Conservation (phyloP, 257 asterid genomes). For the Ocimum tenuiflorum region DNA sequence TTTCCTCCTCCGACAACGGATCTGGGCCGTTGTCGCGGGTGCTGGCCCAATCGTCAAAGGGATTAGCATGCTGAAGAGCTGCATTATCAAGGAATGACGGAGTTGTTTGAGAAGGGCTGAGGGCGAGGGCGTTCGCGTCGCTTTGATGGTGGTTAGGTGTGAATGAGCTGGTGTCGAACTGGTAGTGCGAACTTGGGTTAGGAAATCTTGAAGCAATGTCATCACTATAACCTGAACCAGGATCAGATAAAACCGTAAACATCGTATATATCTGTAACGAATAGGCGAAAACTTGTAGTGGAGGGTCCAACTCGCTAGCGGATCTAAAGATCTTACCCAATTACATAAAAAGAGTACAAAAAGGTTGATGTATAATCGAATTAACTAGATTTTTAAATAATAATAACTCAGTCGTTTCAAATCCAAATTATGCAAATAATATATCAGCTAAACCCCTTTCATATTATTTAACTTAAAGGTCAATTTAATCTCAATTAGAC, state of each 20-base stretch:
- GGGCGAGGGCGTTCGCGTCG: conserved; percentile 46
- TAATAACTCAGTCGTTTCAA: too few relatives aligned
- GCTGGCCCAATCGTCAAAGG: conserved; percentile 72
- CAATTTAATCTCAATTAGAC: too few relatives aligned
- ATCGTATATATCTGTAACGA: too few relatives aligned
- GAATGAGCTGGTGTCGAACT: conserved; percentile 36
- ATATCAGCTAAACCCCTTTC: too few relatives aligned
- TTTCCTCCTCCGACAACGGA: conserved; percentile 80
- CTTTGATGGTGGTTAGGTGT: conserved; percentile 41
- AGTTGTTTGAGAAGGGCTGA: conserved; percentile 65
- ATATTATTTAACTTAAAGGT: too few relatives aligned
- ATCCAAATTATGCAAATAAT: too few relatives aligned
- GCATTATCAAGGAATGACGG: conserved; percentile 39
- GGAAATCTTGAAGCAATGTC: conserved; percentile 36
- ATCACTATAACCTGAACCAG: conserved; percentile 53
- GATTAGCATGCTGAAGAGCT: conserved; percentile 44
- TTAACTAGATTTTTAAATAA: too few relatives aligned
- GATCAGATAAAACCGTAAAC: not conserved
- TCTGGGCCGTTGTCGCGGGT: conserved; percentile 58
- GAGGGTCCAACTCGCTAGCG: too few relatives aligned
- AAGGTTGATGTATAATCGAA: too few relatives aligned
- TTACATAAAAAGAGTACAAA: too few relatives aligned
- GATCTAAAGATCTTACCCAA: too few relatives aligned
- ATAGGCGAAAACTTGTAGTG: too few relatives aligned
- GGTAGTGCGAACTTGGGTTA: conserved; percentile 35